Evolutionary conservation across 352 stramenopile species (phyloP), one percentile per base, ranked within the genome.

Genomic region (Elongisporangium anandrum): DNA sequence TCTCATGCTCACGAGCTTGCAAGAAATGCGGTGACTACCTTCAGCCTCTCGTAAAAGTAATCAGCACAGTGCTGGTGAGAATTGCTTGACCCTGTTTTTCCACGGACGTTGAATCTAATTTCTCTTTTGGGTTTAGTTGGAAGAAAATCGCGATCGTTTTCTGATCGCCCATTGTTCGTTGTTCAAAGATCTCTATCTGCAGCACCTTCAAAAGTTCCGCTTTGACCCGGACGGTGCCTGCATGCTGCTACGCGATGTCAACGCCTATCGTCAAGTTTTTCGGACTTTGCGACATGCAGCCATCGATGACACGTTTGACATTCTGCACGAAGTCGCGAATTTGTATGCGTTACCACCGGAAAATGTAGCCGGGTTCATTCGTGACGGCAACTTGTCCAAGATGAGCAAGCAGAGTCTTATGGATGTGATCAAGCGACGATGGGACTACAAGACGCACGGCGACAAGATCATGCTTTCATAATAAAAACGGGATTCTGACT

Each of bases 161-260:
- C 61, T 94, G 26, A 66, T 76, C 34, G 68, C 66, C 4, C 64
- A 91, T 4, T 66, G 66, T n/a, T 60, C 56, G 2, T 73, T 64
- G 41, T 92, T 94, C 65, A 90, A 90, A 64, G 79, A 90, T 8
- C 51, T 88, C 41, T 90, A 90, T 64, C 65, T 94, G 29, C 70
- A 81, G 53, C 85, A 94, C 49, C 54, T 94, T 10, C 73, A 83
- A 48, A 87, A 87, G 54, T 92, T 85, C 41, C 77, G 79, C 4
- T 94, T 94, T 55, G 85, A 94, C 47, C 79, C 85, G 5, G 85
- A 94, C 56, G 85, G 85, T 22, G 85, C 85, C 3, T 92, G 82
- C 56, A 88, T 92, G 75, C 57, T 94, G 34, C 76, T 94, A 50
- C 82, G 82, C 12, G 85, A 94, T 54, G 70, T 94, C 34, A 88